phyloP scores from a whole-genome alignment of 371 early-diverging fungal species.

The Mucor indicus region DNA sequence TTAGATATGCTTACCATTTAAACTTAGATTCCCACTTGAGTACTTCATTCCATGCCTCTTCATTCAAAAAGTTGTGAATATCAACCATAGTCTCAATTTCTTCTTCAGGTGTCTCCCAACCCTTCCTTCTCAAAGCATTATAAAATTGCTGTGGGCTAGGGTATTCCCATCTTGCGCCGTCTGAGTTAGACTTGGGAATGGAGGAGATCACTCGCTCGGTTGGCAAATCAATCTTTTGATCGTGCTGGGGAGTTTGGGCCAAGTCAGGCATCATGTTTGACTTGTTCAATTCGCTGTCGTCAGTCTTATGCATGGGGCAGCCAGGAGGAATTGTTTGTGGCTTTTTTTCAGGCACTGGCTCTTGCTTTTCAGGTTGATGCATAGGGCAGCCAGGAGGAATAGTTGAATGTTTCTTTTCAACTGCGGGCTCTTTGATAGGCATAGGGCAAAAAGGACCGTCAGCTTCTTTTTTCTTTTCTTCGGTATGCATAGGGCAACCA shows the following conservation, averaged over 20 bases:
- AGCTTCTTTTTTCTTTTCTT: neutral
- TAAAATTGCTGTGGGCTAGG: constrained; percentile 96
- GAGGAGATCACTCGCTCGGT: constrained; percentile 68
- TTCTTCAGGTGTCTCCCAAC: constrained; percentile 89
- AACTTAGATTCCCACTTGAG: constrained; percentile 87
- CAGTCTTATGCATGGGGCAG: constrained; percentile 51
- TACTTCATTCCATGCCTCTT: constrained; percentile 92
- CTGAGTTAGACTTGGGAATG: constrained; percentile 53
- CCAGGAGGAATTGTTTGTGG: neutral
- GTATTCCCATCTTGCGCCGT: constrained; percentile 80
- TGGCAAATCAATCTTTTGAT: constrained; percentile 67
- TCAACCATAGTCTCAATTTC: constrained; percentile 91
- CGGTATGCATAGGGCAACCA: no score
- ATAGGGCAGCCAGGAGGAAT: neutral
- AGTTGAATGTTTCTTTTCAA: neutral
- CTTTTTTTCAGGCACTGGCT: neutral
- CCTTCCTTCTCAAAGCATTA: constrained; percentile 92
- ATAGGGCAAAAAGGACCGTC: neutral
- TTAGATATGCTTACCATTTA: constrained; percentile 47
- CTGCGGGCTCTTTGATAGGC: neutral
- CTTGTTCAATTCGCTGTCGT: constrained; percentile 57
- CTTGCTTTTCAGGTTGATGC: neutral
- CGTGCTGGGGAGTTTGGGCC: constrained; percentile 61
- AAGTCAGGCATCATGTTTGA: constrained; percentile 85
- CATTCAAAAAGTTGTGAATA: constrained; percentile 97